Evolutionary conservation across 2,329 filamentous ascomycete species (phyloP), one percentile per base, ranked within the genome.

Genomic region (Xylariaceae sp.): DNA sequence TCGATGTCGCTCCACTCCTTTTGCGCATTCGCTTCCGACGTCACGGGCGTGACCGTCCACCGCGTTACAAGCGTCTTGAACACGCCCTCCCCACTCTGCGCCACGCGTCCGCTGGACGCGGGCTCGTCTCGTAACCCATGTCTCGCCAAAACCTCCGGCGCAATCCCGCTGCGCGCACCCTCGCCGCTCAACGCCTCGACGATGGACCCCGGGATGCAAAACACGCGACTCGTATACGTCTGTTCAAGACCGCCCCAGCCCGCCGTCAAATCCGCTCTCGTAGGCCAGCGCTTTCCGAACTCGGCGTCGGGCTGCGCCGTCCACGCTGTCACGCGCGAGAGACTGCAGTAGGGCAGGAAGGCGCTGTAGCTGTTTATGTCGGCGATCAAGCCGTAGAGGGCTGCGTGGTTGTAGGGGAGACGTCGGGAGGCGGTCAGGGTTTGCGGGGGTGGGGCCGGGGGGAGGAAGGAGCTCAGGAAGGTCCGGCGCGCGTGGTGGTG

Each of bases 281-380:
- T 82, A 0, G 94, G 94, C 80, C 84, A 89, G 49, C 74, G 76
- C 48, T 78, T 79, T 34, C 76, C 75, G 55, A 66, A 65, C 47
- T 57, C 48, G 35, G 61, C 50, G 47, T 63, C 53, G 2, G 52
- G 23, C 2, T 83, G 78, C 10, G 72, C 56, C 5, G 89, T 88
- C 82, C 88, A 91, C 60, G 81, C 79, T 1, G 91, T 96, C 47
- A 97, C 91, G 61, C 80, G 82, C 44, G 89, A 92, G 51, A 79
- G 80, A 49, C 84, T 82, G 76, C 93, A 96, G 82, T 95, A 97
- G 9, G 94, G 94, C n/a, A 99, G 84, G 80, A 97, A 99, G 65
- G 79, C 73, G 44, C 82, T 79, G 82, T 99, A 99, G 64, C 85
- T 85, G 73, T 90, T 84, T 65, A 99, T 86, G 74, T 97, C 91